Percentiles rank a stretch among this genome's conserved stretches.
Evolutionary conservation across 768 basidiomycete genomes (phyloP).

Genomic region (Leccinum disarticulatum): DNA sequence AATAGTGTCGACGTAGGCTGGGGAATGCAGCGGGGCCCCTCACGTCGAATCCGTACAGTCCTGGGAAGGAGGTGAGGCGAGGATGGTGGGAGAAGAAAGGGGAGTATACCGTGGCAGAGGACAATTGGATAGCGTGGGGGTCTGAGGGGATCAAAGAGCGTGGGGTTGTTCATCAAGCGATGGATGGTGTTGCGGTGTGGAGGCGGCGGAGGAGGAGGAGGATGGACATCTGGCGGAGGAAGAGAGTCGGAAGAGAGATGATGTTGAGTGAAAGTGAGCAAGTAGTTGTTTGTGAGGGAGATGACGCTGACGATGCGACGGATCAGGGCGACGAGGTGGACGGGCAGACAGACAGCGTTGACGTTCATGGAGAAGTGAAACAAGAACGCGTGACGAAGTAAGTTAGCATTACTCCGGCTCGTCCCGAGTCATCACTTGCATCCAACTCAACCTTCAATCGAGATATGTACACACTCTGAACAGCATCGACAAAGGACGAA

Average conservation of each 20-base stretch:
- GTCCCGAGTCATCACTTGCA: too few species aligned
- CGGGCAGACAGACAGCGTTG: constrained; percentile 45
- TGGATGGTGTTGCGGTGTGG: constrained; percentile 53
- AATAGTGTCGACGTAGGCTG: constrained; percentile 86
- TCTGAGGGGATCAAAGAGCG: constrained; percentile 74
- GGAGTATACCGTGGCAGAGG: constrained; percentile 80
- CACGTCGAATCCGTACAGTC: constrained; percentile 94
- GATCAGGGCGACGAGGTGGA: constrained; percentile 58
- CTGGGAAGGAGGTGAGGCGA: constrained; percentile 37
- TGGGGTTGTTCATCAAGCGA: constrained; percentile 71
- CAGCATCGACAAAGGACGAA: neutral
- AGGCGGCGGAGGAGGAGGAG: constrained; percentile 26
- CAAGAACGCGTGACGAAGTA: too few species aligned
- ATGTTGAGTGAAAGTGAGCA: neutral
- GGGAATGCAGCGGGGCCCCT: constrained; percentile 83
- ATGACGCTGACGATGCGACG: constrained; percentile 66
- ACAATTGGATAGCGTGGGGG: constrained; percentile 88
- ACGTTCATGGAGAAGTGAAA: constrained; percentile 34
- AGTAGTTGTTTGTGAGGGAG: constrained; percentile 61
- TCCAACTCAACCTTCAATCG: neutral
- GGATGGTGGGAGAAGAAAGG: neutral
- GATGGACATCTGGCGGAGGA: neutral
- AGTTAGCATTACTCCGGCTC: too few species aligned
- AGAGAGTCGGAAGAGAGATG: neutral
- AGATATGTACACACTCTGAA: constrained; percentile 10